These are phyloP conservation scores for Paratinospora sagittata DNA, from an alignment of 164 flowering plant genomes.

Conservation along the genomic window DNA sequence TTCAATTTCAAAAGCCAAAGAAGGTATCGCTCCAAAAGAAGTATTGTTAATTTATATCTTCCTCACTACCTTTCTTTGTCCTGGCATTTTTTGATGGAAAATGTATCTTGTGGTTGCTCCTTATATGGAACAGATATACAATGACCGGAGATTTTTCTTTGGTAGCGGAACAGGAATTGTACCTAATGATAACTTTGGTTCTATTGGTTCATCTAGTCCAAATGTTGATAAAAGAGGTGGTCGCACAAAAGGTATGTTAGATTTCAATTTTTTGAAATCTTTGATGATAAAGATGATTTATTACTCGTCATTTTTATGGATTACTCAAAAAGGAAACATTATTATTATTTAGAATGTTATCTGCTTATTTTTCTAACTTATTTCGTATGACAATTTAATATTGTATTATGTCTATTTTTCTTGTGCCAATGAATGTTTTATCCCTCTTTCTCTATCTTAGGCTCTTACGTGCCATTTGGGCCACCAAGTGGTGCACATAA, in stretches of 20 bases:
- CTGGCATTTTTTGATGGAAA: conserved; percentile 1
- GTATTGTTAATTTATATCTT: background rate
- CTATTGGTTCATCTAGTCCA: conserved; percentile 43
- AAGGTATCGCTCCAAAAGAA: conserved; percentile 53
- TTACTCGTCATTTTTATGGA: no score
- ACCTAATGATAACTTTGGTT: conserved; percentile 58
- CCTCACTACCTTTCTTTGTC: background rate
- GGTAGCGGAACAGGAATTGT: conserved; percentile 78
- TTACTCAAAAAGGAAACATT: no score
- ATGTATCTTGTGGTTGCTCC: conserved; percentile 2
- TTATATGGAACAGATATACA: conserved; percentile 64
- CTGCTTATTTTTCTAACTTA: background rate
- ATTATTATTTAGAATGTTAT: background rate
- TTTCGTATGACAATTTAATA: background rate
- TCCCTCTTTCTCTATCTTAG: conserved; percentile 25
- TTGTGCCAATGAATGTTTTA: background rate
- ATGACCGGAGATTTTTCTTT: conserved; percentile 78
- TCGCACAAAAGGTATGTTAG: conserved; percentile 65
- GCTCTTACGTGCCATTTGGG: conserved; percentile 70
- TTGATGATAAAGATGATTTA: background rate
- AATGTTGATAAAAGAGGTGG: conserved; percentile 73
- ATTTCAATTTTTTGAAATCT: background rate
- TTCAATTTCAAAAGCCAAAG: conserved; percentile 97
- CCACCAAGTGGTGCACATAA: conserved; percentile 87
- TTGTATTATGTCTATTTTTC: background rate